Evolutionary conservation across 106 monocot species (phyloP), one percentile per base, ranked within the genome.

Genomic region (Triglochin maritima): DNA sequence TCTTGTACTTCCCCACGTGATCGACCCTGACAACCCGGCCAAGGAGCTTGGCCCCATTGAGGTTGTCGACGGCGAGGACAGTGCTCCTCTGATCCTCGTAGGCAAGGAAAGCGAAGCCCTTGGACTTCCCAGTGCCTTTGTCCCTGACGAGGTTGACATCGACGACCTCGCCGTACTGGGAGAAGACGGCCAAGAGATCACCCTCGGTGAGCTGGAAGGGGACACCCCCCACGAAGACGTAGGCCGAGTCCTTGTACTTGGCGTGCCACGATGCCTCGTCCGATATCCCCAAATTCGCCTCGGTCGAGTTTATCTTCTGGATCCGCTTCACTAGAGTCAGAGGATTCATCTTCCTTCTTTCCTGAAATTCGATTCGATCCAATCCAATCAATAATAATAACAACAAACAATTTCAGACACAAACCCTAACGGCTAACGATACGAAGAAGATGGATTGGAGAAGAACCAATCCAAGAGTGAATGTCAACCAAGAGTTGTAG

Each of bases 1-100:
- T 96, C 70, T 88, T 96, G 79, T 96, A 96, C 0, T 80, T 91
- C 53, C 56, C 84, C 4, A 87, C 90, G 79, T 96, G 95, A 59
- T 91, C 90, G 64, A 96, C 95, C 53, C 88, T 81, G 46, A 90
- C 48, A 60, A 96, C 91, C 63, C 90, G 69, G 44, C 85, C 90
- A 54, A 80, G 78, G 60, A 91, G 4, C 67, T 80, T 96, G 29
- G 85, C 85, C 7, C 95, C 95, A 75, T 96, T 96, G 68, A 96
- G 73, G 78, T 96, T 96, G 79, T 96, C 95, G 48, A 96, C 90
- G 72, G 90, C 90, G 65, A 95, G 95, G 63, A 85, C 65, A 48
- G 90, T 95, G 78, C 95, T 95, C 70, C 90, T 80, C 75, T 95
- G 95, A 67, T 95, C 95, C 69, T 95, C 95, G 47, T 90, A 96